Conservation (phyloP, 768 basidiomycete species). For the Mycena sanguinolenta region DNA sequence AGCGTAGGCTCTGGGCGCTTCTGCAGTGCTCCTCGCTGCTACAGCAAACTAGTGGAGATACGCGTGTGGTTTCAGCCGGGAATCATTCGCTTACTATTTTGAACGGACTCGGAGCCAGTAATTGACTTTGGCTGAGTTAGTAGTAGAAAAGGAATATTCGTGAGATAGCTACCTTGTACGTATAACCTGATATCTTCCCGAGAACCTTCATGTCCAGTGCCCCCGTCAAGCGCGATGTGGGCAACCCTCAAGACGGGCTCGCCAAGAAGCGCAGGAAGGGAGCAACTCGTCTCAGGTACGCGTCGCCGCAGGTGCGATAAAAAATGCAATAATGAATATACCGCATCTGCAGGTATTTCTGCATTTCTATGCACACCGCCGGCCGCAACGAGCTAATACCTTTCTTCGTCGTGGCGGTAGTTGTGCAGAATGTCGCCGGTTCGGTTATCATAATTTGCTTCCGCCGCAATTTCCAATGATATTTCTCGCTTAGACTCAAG, state of each 20-base stretch:
- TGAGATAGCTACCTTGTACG: slow-evolving; percentile 6
- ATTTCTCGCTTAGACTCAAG: slow-evolving; percentile 62
- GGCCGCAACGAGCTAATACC: neutral
- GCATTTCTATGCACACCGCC: neutral
- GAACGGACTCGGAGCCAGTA: neutral
- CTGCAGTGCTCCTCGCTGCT: neutral
- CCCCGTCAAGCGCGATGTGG: slow-evolving; percentile 46
- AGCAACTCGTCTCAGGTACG: slow-evolving; percentile 74
- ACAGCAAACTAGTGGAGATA: neutral
- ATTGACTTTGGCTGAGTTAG: neutral
- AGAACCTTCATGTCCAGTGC: slow-evolving; percentile 53
- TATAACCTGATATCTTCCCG: neutral
- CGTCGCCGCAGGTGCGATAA: neutral
- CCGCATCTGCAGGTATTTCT: neutral
- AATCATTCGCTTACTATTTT: slow-evolving; percentile 1
- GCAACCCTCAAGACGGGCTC: slow-evolving; percentile 44
- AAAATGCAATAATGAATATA: neutral
- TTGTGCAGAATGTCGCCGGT: slow-evolving; percentile 86
- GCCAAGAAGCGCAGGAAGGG: slow-evolving; percentile 76
- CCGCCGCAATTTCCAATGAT: slow-evolving; percentile 22
- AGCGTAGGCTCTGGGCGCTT: neutral
- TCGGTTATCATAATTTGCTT: slow-evolving; percentile 30
- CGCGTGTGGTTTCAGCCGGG: neutral
- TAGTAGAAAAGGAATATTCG: neutral
- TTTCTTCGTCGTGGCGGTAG: neutral